Conservation (phyloP, 345 rosid species). For the Viola odorata region DNA sequence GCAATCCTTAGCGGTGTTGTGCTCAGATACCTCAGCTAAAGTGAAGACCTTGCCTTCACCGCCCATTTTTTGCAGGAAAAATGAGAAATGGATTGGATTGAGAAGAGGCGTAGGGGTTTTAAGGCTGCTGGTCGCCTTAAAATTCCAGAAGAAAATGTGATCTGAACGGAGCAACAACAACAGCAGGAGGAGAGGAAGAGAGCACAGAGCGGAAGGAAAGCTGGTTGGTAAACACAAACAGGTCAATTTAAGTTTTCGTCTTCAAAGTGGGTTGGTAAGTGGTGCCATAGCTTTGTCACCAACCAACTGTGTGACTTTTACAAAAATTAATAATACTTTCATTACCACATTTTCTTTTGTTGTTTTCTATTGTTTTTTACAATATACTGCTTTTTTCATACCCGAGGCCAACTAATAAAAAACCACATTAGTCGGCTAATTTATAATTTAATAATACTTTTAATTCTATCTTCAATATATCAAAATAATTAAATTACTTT, state of each 20-base stretch:
- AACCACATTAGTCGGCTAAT: too few relatives aligned
- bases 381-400: too few relatives aligned
- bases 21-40: conserved; percentile 68
- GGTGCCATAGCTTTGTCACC: conserved; percentile 15
- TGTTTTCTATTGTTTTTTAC: too few relatives aligned
- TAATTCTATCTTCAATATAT: too few relatives aligned
- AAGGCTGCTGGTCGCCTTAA: neutral
- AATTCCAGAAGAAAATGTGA: neutral
- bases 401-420: too few relatives aligned
- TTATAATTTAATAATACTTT: too few relatives aligned
- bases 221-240: conserved; percentile 5
- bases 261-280: conserved; percentile 6
- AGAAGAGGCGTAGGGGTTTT: neutral
- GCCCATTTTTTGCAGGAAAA: conserved; percentile 36
- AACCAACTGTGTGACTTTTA: neutral
- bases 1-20: conserved; percentile 60
- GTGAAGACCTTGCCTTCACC: conserved; percentile 50
- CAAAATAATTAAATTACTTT: too few relatives aligned
- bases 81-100: neutral
- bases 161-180: neutral
- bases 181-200: neutral
- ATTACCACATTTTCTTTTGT: too few relatives aligned
- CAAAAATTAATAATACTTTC: neutral
- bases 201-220: neutral
- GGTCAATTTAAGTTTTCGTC: neutral